Evolutionary conservation across 768 basidiomycete genomes (phyloP).

Genomic region (Gymnopilus dilepis): DNA sequence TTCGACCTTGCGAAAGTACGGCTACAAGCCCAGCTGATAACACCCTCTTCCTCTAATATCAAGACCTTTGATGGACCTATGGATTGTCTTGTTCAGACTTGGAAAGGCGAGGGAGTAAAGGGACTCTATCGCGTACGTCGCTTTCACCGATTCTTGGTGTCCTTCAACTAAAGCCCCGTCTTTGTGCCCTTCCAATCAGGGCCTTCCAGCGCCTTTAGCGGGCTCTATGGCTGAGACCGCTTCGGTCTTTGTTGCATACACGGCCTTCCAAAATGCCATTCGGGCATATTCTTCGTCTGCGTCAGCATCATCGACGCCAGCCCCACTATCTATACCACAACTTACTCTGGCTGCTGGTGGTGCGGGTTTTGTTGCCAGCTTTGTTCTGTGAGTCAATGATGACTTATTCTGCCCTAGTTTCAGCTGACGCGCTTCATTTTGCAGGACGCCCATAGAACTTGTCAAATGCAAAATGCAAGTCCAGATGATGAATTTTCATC

Average conservation of each 20-base stretch:
- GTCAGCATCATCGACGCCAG: slow-evolving; percentile 31
- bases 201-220: slow-evolving; percentile 87
- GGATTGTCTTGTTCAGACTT: slow-evolving; percentile 87
- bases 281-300: slow-evolving; percentile 42
- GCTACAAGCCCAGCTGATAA: slow-evolving; percentile 88
- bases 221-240: slow-evolving; percentile 96
- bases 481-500: slow-evolving; percentile 68
- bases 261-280: slow-evolving; percentile 69
- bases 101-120: slow-evolving; percentile 76
- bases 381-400: slow-evolving; percentile 69
- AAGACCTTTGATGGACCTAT: slow-evolving; percentile 81
- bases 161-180: not conserved
- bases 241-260: slow-evolving; percentile 84
- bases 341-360: slow-evolving; percentile 82
- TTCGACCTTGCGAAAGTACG: slow-evolving; percentile 96
- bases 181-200: slow-evolving; percentile 49
- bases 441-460: slow-evolving; percentile 90
- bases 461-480: slow-evolving; percentile 99
- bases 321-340: slow-evolving; percentile 64
- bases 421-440: slow-evolving; percentile 5
- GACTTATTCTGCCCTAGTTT: slow-evolving; percentile 6
- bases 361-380: slow-evolving; percentile 88
- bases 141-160: slow-evolving; percentile 7
- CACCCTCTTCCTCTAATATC: slow-evolving; percentile 47
- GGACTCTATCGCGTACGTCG: slow-evolving; percentile 84